These are phyloP conservation scores for Beauveria bassiana DNA, from an alignment of 2,329 filamentous ascomycete species.

Conservation along the genomic window DNA sequence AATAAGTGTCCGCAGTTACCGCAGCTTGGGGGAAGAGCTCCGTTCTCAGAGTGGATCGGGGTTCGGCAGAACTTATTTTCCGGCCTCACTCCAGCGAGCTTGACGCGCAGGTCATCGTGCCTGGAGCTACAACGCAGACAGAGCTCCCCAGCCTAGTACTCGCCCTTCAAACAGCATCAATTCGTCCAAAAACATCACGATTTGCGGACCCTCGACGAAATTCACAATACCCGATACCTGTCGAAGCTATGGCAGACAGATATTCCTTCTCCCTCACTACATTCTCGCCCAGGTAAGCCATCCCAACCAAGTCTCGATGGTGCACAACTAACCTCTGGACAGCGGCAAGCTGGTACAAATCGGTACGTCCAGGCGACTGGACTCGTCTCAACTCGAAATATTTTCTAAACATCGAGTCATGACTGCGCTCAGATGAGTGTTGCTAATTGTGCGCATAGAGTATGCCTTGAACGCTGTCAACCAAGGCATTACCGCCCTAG, in stretches of 20 bases:
- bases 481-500: constrained; percentile 95
- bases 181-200: constrained; percentile 8
- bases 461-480: constrained; percentile 99
- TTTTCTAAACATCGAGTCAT: not conserved
- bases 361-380: constrained; percentile 38
- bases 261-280: constrained; percentile 99
- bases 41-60: constrained; percentile 5
- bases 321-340: constrained; percentile 35
- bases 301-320: constrained; percentile 16
- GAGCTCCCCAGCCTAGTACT: constrained; percentile 11
- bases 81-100: constrained; percentile 7
- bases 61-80: constrained; percentile 6
- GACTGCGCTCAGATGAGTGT: constrained; percentile 11
- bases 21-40: not conserved
- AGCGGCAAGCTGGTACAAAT: constrained; percentile 99
- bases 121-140: constrained; percentile 10
- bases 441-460: constrained; percentile 48
- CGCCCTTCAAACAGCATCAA: constrained; percentile 13
- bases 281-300: constrained; percentile 91
- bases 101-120: constrained; percentile 15
- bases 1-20: constrained; percentile 3
- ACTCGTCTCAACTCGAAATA: not conserved
- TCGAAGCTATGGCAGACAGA: constrained; percentile 77
- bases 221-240: not conserved
- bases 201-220: not conserved